phyloP scores from a whole-genome alignment of 2,329 filamentous ascomycete genomes.

The Phyllosticta citrichinensis region DNA sequence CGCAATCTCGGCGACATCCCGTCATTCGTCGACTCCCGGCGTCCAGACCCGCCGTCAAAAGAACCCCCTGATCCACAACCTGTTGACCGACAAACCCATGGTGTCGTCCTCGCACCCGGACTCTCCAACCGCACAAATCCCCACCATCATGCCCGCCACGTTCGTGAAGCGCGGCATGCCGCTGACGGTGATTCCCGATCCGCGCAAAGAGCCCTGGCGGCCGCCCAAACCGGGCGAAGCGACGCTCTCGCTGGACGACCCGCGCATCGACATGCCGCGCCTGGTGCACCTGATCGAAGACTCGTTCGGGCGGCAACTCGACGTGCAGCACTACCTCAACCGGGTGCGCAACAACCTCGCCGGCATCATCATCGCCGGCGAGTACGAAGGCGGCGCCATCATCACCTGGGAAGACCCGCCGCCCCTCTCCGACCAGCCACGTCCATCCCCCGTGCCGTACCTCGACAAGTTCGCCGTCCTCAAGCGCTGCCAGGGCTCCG shows the following conservation, averaged over 20 bases:
- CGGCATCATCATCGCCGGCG: conserved; percentile 86
- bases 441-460: conserved; percentile 66
- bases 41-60: conserved; percentile 50
- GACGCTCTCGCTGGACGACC: conserved; percentile 64
- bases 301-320: conserved; percentile 77
- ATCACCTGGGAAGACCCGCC: conserved; percentile 81
- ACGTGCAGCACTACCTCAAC: conserved; percentile 70
- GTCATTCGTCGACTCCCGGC: conserved; percentile 24
- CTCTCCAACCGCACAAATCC: conserved; percentile 18
- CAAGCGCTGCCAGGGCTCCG: conserved; percentile 76
- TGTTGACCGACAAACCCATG: conserved; percentile 88
- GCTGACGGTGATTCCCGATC: conserved; percentile 70
- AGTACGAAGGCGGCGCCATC: conserved; percentile 92
- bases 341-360: conserved; percentile 76
- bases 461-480: conserved; percentile 96
- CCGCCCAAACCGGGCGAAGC: conserved; percentile 50
- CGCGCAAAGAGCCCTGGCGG: conserved; percentile 55
- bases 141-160: conserved; percentile 51
- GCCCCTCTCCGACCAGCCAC: conserved; percentile 19
- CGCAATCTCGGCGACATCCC: conserved; percentile 45
- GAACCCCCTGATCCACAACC: conserved; percentile 90
- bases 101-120: conserved; percentile 84
- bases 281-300: conserved; percentile 85
- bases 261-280: conserved; percentile 70
- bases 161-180: conserved; percentile 89